Base-by-base conservation (phyloP, 2,329 filamentous ascomycete species). In the Aspergillus versicolor region DNA sequence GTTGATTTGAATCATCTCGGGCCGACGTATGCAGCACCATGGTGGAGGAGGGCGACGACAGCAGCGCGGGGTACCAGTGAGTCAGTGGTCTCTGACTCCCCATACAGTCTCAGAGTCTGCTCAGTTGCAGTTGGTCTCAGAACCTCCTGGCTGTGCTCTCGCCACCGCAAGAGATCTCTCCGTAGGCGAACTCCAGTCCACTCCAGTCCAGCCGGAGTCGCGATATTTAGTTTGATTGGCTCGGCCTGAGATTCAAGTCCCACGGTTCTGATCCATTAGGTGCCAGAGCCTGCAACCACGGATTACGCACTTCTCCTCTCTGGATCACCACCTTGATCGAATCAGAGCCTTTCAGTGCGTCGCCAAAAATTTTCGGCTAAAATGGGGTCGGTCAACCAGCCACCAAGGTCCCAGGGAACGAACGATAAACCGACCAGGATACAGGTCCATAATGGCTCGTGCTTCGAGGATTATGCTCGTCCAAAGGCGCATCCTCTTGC, bases 281-380 rank as follows among this genome's bases (percentile, higher is more conserved):
- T 24, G 30, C 12, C 38, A 37, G 40, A 27, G 40, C 24, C n/a
- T 49, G 38, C 17, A 38, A 52, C 38, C 24, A 27, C 13, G 32
- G 46, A 49, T 37, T 30, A 30, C 9, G 34, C 21, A 17, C n/a
- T 22, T 15, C n/a, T 40, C 15, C 47, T 34, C 37, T 50, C 21
- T 52, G 49, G 22, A 17, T 52, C 22, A 19, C 19, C 15, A 43
- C 12, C 24, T 37, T 22, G 43, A 45, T 30, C 52, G 24, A 54
- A 47, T 54, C 42, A 54, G 34, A 47, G n/a, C 17, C 52, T 9
- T 42, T 38, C 32, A 32, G 15, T 8, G 7, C 13, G 4, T 45
- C 34, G 43, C 22, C 51, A 30, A 47, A 53, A 19, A 32, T 47
- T 52, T 53, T 41, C 34, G 51, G 41, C 34, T 53, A n/a, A 40